Base-by-base conservation (phyloP, 1,284 basidiomycete genomes). In the Wolfiporia cocos region DNA sequence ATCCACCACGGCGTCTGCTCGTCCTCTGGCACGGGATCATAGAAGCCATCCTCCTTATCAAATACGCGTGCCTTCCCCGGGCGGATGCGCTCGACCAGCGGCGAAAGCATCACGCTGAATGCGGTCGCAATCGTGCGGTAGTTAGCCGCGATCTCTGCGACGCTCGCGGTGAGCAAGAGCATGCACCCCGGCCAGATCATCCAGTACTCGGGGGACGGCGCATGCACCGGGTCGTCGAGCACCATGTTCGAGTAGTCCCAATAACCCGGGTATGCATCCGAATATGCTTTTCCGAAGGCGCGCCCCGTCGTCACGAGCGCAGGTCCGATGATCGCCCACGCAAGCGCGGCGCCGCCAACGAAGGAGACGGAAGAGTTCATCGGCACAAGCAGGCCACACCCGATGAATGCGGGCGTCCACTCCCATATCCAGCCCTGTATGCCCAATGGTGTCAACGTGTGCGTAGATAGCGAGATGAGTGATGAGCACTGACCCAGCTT, bases 191-290 rank as follows among this genome's bases (percentile, higher is more conserved):
- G 78, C 79, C 80, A 84, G 39, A 85, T 66, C 41, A 81, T 67
- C 79, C 79, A 82, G 64, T 82, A 83, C 32, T 79, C 70, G 7
- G 79, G 78, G 2, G 77, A 80, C 1, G 79, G 76, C 0, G 49
- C 42, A 26, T 64, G 64, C 41, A 70, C 49, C 41, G 53, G 49
- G 5, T 62, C 55, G 30, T 43, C 42, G 29, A 54, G 50, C 14
- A 52, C 47, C 53, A 54, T 54, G 44, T 52, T 52, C 11, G 70
- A 66, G 46, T 75, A 68, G 15, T 57, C 54, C 61, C 73, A 68
- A 10, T 69, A 68, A 19, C 44, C 53, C 1, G 73, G 74, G 54
- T 57, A 73, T 18, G 68, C 67, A 1, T 68, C 59, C 43, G 61
- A 63, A 23, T 54, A 54, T 4, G 61, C 47, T 4, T 50, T 52